A percentile compares a stretch with the other conserved stretches of the same genome.
Evolutionary conservation across 257 asterid species (phyloP).

Genomic region (Ilex aquifolium): DNA sequence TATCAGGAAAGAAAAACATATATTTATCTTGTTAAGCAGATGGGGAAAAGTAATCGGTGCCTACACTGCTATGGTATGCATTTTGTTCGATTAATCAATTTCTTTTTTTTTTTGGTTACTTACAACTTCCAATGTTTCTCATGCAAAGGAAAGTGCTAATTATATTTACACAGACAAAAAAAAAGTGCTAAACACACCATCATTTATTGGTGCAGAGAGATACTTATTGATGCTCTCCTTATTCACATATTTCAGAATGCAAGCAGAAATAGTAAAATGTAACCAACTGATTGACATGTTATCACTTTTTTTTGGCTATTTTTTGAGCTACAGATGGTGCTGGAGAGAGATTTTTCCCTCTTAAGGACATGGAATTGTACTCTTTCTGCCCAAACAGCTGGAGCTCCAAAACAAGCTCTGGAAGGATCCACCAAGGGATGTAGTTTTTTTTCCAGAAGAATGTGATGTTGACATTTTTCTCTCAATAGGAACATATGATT

Average conservation of each 20-base stretch:
- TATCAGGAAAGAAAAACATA: too few relatives aligned
- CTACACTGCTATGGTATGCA: constrained; percentile 10
- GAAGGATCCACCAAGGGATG: constrained; percentile 44
- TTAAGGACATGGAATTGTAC: constrained; percentile 59
- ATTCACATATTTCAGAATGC: too few relatives aligned
- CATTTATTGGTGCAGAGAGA: too few relatives aligned
- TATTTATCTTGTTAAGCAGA: too few relatives aligned
- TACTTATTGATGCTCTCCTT: too few relatives aligned
- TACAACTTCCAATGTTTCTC: neutral
- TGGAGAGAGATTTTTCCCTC: constrained; percentile 61
- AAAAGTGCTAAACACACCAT: too few relatives aligned
- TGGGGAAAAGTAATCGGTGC: too few relatives aligned
- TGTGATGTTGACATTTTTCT: constrained; percentile 1
- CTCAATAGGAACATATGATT: too few relatives aligned
- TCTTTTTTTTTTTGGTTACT: neutral
- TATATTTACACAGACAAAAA: too few relatives aligned
- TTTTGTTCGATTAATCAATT: neutral
- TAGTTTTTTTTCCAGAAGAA: constrained; percentile 35
- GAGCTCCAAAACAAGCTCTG: constrained; percentile 57
- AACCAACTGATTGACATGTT: too few relatives aligned
- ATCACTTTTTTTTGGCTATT: neutral
- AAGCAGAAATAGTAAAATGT: too few relatives aligned
- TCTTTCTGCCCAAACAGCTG: constrained; percentile 65
- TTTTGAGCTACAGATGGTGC: constrained; percentile 52
- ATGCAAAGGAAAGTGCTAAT: too few relatives aligned